These are phyloP conservation scores for Cytospora chrysosperma DNA, from an alignment of 2,329 filamentous ascomycete genomes.

Conservation along the genomic window DNA sequence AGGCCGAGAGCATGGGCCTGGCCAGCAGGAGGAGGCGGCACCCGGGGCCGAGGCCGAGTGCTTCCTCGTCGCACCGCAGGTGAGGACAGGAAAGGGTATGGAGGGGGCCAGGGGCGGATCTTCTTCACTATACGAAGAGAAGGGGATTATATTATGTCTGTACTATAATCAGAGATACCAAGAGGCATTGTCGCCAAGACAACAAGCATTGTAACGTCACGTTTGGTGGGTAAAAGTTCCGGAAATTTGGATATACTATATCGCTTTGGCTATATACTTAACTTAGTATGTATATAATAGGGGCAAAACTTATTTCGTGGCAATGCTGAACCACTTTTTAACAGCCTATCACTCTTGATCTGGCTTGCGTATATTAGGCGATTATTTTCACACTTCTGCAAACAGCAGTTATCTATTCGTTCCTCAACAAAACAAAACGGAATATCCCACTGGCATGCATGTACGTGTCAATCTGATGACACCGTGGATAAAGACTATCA, in stretches of 20 bases:
- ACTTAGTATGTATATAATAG: too few relatives aligned
- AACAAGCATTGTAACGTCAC: background rate
- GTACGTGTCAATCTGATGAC: background rate
- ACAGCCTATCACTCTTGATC: background rate
- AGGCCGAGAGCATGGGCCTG: constrained; percentile 34
- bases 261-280: background rate
- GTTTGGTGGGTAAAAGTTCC: background rate
- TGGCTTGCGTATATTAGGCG: background rate
- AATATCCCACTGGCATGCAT: background rate
- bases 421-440: background rate
- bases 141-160: background rate
- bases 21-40: constrained; percentile 38
- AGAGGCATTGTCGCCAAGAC: background rate
- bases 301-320: background rate
- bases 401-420: background rate
- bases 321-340: background rate
- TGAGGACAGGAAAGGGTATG: background rate
- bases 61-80: constrained; percentile 28
- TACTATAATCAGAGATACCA: constrained; percentile 15
- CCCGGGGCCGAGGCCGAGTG: constrained; percentile 28
- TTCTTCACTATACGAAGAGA: too few relatives aligned
- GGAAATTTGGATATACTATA: background rate
- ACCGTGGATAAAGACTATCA: background rate
- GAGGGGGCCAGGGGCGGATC: too few relatives aligned
- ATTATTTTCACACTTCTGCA: background rate